phyloP scores from a whole-genome alignment of 768 basidiomycete species.

The Rhodosporidiobolus odoratus region DNA sequence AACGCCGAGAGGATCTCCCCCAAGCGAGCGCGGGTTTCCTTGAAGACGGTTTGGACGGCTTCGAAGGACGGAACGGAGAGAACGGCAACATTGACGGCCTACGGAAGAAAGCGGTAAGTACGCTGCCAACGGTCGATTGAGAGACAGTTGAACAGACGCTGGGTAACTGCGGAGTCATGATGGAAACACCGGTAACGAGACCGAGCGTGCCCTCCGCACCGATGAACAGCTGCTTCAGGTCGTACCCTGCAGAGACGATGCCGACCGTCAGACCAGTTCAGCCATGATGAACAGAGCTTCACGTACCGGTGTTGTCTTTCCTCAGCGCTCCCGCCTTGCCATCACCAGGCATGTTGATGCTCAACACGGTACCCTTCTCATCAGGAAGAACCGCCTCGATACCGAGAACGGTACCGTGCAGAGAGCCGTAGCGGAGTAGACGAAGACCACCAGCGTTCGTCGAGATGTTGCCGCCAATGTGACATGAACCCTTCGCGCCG shows the following conservation, averaged over 20 bases:
- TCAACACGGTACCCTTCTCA: slow-evolving; percentile 69
- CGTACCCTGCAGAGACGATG: slow-evolving; percentile 62
- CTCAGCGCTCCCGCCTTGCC: slow-evolving; percentile 52
- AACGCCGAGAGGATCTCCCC: slow-evolving; percentile 96
- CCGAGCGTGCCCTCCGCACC: slow-evolving; percentile 96
- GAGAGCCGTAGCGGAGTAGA: slow-evolving; percentile 83
- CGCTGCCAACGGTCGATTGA: not conserved
- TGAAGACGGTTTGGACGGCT: slow-evolving; percentile 78
- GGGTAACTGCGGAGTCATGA: slow-evolving; percentile 76
- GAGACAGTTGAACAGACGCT: slow-evolving; percentile 37
- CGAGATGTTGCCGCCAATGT: slow-evolving; percentile 93
- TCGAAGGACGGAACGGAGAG: slow-evolving; percentile 81
- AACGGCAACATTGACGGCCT: slow-evolving; percentile 84
- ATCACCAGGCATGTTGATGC: slow-evolving; percentile 66
- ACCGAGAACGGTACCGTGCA: slow-evolving; percentile 91
- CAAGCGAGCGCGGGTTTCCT: slow-evolving; percentile 69
- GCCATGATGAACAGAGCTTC: no score
- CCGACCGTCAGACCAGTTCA: not conserved
- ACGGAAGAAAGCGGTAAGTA: not conserved
- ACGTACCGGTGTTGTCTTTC: slow-evolving; percentile 91
- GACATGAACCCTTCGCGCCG: slow-evolving; percentile 56
- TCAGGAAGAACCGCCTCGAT: slow-evolving; percentile 93
- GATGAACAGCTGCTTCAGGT: slow-evolving; percentile 96
- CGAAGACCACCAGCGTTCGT: slow-evolving; percentile 98
- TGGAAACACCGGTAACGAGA: slow-evolving; percentile 88